phyloP scores from a whole-genome alignment of 768 basidiomycete genomes.

The Russula lepida region DNA sequence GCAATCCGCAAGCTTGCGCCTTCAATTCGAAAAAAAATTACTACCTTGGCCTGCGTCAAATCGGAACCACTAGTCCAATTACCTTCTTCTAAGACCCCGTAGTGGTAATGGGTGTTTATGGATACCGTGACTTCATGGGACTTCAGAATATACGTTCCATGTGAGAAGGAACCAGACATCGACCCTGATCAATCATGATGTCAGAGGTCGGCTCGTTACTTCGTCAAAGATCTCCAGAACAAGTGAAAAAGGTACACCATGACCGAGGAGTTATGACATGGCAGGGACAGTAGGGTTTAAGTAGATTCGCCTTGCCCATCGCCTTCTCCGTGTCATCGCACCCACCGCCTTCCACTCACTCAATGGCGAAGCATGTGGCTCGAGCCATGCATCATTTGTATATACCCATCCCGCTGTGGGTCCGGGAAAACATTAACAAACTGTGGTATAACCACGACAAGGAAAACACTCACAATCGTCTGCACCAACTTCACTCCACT shows the following conservation, averaged over 20 bases:
- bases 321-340: conserved; percentile 52
- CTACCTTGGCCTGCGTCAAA: too few relatives aligned
- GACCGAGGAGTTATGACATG: not conserved
- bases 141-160: too few relatives aligned
- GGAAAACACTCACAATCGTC: conserved; percentile 29
- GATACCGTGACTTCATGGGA: too few relatives aligned
- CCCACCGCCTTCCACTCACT: conserved; percentile 35
- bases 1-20: too few relatives aligned
- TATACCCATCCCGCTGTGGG: conserved; percentile 70
- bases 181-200: too few relatives aligned
- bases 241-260: not conserved
- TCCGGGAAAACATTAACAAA: conserved; percentile 15
- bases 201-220: not conserved
- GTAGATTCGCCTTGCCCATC: conserved; percentile 70
- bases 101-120: too few relatives aligned
- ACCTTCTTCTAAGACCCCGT: too few relatives aligned
- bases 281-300: not conserved
- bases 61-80: too few relatives aligned
- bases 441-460: not conserved
- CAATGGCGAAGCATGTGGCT: conserved; percentile 36
- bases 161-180: too few relatives aligned
- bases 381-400: conserved; percentile 67
- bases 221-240: not conserved
- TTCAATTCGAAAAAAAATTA: too few relatives aligned
- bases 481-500: conserved; percentile 41